A percentile compares a stretch with the other conserved stretches of the same genome.
These are phyloP conservation scores for Verruconis gallopava DNA, from an alignment of 2,329 filamentous ascomycete species.

Conservation along the genomic window DNA sequence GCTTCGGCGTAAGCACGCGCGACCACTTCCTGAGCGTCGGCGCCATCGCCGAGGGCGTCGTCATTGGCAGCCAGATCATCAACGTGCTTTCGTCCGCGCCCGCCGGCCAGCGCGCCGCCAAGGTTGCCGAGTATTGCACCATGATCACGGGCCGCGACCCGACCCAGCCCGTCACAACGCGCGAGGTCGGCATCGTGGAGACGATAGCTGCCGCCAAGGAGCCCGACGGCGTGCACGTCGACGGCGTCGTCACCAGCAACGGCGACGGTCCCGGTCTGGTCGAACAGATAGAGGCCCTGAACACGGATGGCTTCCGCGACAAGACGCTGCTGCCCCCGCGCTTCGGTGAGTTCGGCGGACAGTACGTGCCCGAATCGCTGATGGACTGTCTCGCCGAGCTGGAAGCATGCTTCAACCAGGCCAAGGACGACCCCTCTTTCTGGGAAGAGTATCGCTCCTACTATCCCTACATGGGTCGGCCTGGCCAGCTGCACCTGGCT, in stretches of 20 bases:
- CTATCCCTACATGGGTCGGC: slow-evolving; percentile 94
- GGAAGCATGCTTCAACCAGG: slow-evolving; percentile 79
- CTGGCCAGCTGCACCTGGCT: slow-evolving; percentile 81
- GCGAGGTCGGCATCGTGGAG: slow-evolving; percentile 59
- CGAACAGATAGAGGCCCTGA: slow-evolving; percentile 75
- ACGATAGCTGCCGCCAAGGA: slow-evolving; percentile 49
- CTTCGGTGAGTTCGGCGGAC: slow-evolving; percentile 92
- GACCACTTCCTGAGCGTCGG: slow-evolving; percentile 86
- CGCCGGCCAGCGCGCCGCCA: slow-evolving; percentile 52
- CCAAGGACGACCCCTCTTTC: slow-evolving; percentile 77
- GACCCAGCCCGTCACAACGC: slow-evolving; percentile 37
- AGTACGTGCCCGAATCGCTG: slow-evolving; percentile 92
- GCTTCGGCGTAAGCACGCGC: slow-evolving; percentile 89
- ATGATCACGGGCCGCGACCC: slow-evolving; percentile 49
- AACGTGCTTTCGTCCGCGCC: slow-evolving; percentile 60
- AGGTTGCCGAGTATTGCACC: slow-evolving; percentile 77
- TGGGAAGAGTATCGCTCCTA: slow-evolving; percentile 96
- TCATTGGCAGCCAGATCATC: slow-evolving; percentile 93
- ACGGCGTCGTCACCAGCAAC: slow-evolving; percentile 49
- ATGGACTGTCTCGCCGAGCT: slow-evolving; percentile 94
- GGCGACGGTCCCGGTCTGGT: slow-evolving; percentile 54
- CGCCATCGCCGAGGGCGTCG: slow-evolving; percentile 78
- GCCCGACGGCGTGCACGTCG: slow-evolving; percentile 49
- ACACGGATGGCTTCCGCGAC: slow-evolving; percentile 40
- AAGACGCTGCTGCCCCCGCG: slow-evolving; percentile 57